phyloP scores from a whole-genome alignment of 2,329 filamentous ascomycete genomes.

The Aspergillus tanneri region DNA sequence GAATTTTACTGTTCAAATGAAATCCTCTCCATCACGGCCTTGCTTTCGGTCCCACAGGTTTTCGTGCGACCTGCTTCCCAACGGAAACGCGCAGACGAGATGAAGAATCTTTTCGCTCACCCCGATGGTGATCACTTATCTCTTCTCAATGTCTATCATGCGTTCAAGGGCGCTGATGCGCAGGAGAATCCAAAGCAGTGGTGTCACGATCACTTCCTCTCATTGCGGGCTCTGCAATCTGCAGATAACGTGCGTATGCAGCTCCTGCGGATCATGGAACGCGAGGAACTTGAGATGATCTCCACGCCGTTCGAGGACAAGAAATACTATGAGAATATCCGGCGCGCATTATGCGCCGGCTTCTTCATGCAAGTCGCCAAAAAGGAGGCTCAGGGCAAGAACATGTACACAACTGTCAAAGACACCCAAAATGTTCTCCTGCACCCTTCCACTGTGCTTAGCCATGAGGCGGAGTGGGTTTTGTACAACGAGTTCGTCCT shows the following conservation, averaged over 20 bases:
- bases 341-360: constrained; percentile 82
- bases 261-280: constrained; percentile 96
- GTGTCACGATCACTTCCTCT: constrained; percentile 97
- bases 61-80: constrained; percentile 84
- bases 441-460: constrained; percentile 87
- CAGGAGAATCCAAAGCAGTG: constrained; percentile 78
- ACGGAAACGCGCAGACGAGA: constrained; percentile 90
- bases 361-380: constrained; percentile 99
- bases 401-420: constrained; percentile 87
- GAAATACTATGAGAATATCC: constrained; percentile 97
- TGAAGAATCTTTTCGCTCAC: constrained; percentile 93
- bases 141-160: constrained; percentile 95
- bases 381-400: constrained; percentile 81
- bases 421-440: constrained; percentile 91
- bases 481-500: constrained; percentile 98
- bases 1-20: constrained; percentile 99
- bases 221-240: constrained; percentile 80
- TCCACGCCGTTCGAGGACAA: constrained; percentile 91
- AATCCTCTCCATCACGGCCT: constrained; percentile 88
- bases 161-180: constrained; percentile 76
- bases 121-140: constrained; percentile 93
- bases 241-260: constrained; percentile 93
- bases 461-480: constrained; percentile 91
- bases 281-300: constrained; percentile 77
- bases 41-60: constrained; percentile 91